A percentile compares a stretch with the other conserved stretches of the same genome.
Conservation (phyloP, 208 protist species). For the Leptomonas seymouri region DNA sequence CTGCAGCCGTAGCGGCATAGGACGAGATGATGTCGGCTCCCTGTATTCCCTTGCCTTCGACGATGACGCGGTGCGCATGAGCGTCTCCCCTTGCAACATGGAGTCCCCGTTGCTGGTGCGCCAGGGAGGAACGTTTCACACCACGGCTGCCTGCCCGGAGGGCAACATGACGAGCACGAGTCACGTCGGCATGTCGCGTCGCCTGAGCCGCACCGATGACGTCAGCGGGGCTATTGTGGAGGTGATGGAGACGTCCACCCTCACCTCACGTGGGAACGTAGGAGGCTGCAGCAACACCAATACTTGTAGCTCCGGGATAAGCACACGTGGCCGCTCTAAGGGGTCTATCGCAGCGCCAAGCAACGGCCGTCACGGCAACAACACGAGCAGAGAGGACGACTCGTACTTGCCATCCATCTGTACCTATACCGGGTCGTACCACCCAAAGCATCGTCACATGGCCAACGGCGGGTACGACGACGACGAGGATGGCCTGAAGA, state of each 20-base stretch:
- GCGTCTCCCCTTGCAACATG: slow-evolving; percentile 3
- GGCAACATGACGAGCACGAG: slow-evolving; percentile 16
- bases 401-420: neutral
- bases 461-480: slow-evolving; percentile 13
- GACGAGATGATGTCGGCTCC: slow-evolving; percentile 11
- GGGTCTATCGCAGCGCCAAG: neutral
- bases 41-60: slow-evolving; percentile 11
- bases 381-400: neutral
- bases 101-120: slow-evolving; percentile 2
- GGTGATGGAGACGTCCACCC: slow-evolving; percentile 35
- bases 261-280: slow-evolving; percentile 17
- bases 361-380: neutral
- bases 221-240: slow-evolving; percentile 24
- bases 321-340: slow-evolving; percentile 5
- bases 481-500: slow-evolving; percentile 11
- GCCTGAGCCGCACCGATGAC: slow-evolving; percentile 25
- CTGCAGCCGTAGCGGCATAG: slow-evolving; percentile 5
- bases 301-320: neutral
- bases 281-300: slow-evolving; percentile 1
- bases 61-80: slow-evolving; percentile 20
- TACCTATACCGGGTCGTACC: neutral
- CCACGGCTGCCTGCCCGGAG: slow-evolving; percentile 6
- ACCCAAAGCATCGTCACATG: neutral
- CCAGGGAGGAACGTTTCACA: neutral
- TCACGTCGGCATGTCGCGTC: neutral